phyloP scores from a whole-genome alignment of 2,329 filamentous ascomycete genomes.

The Cytospora paraplurivora region DNA sequence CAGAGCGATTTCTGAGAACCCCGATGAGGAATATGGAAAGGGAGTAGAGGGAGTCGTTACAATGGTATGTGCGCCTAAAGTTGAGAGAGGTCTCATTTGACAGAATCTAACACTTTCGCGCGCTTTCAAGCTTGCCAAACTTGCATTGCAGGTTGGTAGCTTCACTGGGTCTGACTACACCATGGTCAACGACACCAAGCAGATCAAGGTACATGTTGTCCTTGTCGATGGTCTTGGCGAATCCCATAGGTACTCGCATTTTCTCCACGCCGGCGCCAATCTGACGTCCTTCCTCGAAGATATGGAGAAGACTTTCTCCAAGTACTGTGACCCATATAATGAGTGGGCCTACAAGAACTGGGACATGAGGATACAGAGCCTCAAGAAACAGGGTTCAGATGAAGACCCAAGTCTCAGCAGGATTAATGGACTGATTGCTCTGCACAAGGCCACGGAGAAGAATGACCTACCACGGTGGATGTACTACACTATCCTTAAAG shows the following conservation, averaged over 20 bases:
- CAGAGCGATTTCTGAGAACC: not conserved
- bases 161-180: not conserved
- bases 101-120: not conserved
- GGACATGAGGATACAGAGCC: not conserved
- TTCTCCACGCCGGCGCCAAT: not conserved
- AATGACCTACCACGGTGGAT: conserved; percentile 5
- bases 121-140: not conserved
- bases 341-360: not conserved
- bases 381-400: conserved; percentile 4
- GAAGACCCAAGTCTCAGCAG: not conserved
- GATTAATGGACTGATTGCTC: not conserved
- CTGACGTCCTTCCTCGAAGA: conserved; percentile 1
- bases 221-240: conserved; percentile 4
- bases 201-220: not conserved
- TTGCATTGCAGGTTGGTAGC: not conserved
- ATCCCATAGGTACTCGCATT: not conserved
- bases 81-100: not conserved
- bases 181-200: not conserved
- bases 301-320: not conserved
- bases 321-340: not conserved
- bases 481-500: conserved; percentile 6
- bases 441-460: conserved; percentile 1
- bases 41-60: not conserved
- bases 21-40: not conserved
- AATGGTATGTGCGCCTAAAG: not conserved